Conservation (phyloP, 2,329 filamentous ascomycete species). For the Fusarium sp. region DNA sequence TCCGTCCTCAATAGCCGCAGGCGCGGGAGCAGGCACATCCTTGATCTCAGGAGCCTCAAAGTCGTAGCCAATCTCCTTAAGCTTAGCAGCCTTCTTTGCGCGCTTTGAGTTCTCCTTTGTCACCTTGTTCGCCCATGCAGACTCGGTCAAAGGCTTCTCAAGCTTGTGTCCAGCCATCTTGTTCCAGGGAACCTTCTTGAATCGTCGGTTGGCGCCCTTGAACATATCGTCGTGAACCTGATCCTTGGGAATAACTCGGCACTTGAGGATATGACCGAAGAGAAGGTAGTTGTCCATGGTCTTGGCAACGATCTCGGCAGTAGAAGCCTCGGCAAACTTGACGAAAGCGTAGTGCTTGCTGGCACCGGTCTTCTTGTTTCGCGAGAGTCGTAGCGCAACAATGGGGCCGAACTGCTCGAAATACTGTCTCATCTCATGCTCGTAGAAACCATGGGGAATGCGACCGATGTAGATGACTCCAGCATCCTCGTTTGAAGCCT, state of each 20-base stretch:
- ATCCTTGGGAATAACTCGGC: slow-evolving; percentile 81
- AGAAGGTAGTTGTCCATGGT: slow-evolving; percentile 99
- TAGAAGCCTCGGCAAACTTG: slow-evolving; percentile 84
- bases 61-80: slow-evolving; percentile 87
- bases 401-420: slow-evolving; percentile 94
- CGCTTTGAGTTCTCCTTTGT: slow-evolving; percentile 81
- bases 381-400: slow-evolving; percentile 82
- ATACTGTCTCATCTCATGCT: slow-evolving; percentile 94
- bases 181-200: slow-evolving; percentile 90
- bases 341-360: slow-evolving; percentile 97
- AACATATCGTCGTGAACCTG: slow-evolving; percentile 87
- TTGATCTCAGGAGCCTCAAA: slow-evolving; percentile 83
- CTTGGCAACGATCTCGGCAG: slow-evolving; percentile 90
- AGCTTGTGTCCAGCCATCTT: slow-evolving; percentile 85
- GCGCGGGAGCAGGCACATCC: slow-evolving; percentile 61
- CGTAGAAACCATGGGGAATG: slow-evolving; percentile 95
- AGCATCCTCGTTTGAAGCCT: slow-evolving; percentile 66
- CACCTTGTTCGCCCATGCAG: slow-evolving; percentile 84
- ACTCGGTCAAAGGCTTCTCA: slow-evolving; percentile 79
- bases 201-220: slow-evolving; percentile 91
- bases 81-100: slow-evolving; percentile 77
- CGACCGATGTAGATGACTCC: slow-evolving; percentile 93
- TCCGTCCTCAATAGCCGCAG: slow-evolving; percentile 57
- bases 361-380: slow-evolving; percentile 91
- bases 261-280: slow-evolving; percentile 94